A percentile compares a stretch with the other conserved stretches of the same genome.
Conservation (phyloP, 164 flowering plant genomes). For the Brasenia schreberi region DNA sequence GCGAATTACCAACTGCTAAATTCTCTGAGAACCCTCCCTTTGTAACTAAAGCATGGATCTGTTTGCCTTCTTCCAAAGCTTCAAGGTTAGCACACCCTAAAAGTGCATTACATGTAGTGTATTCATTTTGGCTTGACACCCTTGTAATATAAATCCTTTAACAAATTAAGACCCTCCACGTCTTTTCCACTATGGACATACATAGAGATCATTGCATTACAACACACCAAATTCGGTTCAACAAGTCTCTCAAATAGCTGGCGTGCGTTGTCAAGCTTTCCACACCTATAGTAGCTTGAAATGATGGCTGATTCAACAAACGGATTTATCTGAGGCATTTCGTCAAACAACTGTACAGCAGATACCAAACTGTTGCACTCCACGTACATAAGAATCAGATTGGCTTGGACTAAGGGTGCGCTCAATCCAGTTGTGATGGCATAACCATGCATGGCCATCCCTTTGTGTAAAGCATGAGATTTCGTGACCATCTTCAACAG, state of each 20-base stretch:
- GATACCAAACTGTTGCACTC: neutral
- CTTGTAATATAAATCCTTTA: neutral
- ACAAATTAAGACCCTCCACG: slow-evolving; percentile 1
- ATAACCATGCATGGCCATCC: neutral
- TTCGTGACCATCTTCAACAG: neutral
- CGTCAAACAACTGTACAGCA: neutral
- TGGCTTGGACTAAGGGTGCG: neutral
- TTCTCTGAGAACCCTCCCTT: neutral
- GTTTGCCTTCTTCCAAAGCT: slow-evolving; percentile 5
- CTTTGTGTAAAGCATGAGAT: neutral
- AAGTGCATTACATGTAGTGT: neutral
- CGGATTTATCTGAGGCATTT: slow-evolving; percentile 3
- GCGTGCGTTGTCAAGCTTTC: neutral
- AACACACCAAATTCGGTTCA: neutral
- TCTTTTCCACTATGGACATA: neutral
- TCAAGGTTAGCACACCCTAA: neutral
- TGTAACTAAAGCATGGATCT: slow-evolving; percentile 1
- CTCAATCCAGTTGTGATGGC: neutral
- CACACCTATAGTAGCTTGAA: neutral
- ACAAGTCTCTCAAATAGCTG: neutral
- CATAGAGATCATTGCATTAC: slow-evolving; percentile 2
- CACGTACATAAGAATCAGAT: neutral
- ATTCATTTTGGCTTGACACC: slow-evolving; percentile 1
- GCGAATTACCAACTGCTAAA: slow-evolving; percentile 2
- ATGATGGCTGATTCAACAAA: slow-evolving; percentile 3